phyloP scores from a whole-genome alignment of 2,329 filamentous ascomycete species.

The Fusarium pseudocircinatum region DNA sequence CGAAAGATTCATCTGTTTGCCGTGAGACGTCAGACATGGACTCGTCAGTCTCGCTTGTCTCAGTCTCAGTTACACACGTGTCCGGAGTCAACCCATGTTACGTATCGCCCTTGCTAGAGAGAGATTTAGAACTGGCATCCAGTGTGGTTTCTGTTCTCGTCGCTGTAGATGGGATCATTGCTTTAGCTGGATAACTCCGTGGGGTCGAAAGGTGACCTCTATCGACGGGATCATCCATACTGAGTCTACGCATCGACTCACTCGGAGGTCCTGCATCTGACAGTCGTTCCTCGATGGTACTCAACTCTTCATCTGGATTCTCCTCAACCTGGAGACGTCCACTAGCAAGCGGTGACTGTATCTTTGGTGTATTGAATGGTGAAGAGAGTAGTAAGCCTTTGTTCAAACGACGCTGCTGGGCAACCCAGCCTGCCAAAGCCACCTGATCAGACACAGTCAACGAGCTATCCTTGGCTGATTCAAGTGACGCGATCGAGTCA shows the following conservation, averaged over 20 bases:
- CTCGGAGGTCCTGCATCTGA: constrained; percentile 19
- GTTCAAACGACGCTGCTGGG: constrained; percentile 15
- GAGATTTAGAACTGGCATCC: background rate
- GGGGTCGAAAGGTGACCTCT: background rate
- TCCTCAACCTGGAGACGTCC: background rate
- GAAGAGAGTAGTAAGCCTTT: background rate
- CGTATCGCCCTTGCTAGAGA: background rate
- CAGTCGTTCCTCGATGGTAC: constrained; percentile 16
- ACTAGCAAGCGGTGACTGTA: background rate
- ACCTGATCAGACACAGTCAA: constrained; percentile 18
- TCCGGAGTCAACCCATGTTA: background rate
- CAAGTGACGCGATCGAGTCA: background rate
- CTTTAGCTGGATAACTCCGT: background rate
- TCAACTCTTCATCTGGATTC: background rate
- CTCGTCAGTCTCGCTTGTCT: constrained; percentile 19
- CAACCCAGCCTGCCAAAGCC: constrained; percentile 16
- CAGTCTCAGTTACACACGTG: constrained; percentile 1
- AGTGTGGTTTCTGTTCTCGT: background rate
- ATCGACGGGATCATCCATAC: background rate
- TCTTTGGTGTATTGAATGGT: background rate
- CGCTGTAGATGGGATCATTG: background rate
- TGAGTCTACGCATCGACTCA: background rate
- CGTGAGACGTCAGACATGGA: constrained; percentile 16
- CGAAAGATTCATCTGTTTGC: constrained; percentile 23
- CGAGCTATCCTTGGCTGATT: background rate